Evolutionary conservation across 1,284 basidiomycete genomes (phyloP), one percentile per base, ranked within the genome.

Genomic region (Anthracocystis panici-leucophaei): DNA sequence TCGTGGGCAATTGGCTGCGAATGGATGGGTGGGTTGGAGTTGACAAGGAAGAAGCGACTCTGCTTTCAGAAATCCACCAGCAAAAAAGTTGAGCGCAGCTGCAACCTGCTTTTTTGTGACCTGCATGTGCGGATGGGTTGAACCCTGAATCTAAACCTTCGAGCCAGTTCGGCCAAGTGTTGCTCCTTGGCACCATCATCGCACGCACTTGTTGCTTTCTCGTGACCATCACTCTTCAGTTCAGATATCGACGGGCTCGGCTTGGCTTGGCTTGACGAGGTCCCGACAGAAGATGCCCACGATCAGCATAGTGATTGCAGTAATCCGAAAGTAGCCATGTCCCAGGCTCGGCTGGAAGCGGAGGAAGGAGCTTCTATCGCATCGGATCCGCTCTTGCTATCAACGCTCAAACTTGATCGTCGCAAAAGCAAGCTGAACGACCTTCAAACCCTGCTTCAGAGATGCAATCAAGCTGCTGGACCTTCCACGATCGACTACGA

Each of bases 401-500:
- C 55, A 1, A 21, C 50, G 12, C 55, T 69, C 16, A 23, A n/a
- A 5, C 49, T 75, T 11, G 62, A 75, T 44, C 65, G 72, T 38
- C 57, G 66, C 1, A 23, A 40, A 5, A 33, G 60, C 45, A 57
- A 61, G 49, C 55, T 75, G 12, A 14, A 25, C 3, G 16, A 53
- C 1, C 66, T 75, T 25, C n/a, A 25, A 1, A 20, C 18, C 6
- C 55, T 69, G 7, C 56, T 59, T 7, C 18, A 57, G 12, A 45
- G 27, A 33, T 63, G 33, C 48, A 21, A 11, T 9, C 18, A 63
- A 7, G 53, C 51, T 7, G 61, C 41, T 4, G 62, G 21, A 16
- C 31, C 21, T 8, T 55, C 57, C 23, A 66, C 60, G 6, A 57
- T 75, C 35, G 66, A 75, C 27, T 42, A 69, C 35, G 58, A 61